Percentiles rank a stretch among this genome's conserved stretches.
phyloP scores from a whole-genome alignment of 768 basidiomycete genomes.

The Rhodotorula diobovata region DNA sequence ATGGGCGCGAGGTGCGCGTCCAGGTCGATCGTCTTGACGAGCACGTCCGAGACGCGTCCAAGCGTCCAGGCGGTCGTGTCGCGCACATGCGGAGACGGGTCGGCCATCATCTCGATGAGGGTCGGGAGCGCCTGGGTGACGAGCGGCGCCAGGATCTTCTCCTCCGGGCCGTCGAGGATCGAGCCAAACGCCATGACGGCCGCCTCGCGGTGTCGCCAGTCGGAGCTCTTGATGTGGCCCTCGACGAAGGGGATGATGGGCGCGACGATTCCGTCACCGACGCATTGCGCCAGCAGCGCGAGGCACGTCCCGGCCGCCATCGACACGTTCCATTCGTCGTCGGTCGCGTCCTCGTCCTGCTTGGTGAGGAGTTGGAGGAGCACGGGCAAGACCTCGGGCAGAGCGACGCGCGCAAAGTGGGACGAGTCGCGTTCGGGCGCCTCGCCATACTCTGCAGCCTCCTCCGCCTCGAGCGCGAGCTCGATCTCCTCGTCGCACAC shows the following conservation, averaged over 20 bases:
- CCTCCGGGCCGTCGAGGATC: slow-evolving; percentile 93
- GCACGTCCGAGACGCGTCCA: slow-evolving; percentile 84
- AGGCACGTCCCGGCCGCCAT: slow-evolving; percentile 96
- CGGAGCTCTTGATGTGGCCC: slow-evolving; percentile 79
- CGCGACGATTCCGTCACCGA: slow-evolving; percentile 82
- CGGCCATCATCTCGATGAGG: slow-evolving; percentile 78
- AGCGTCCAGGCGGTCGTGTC: slow-evolving; percentile 98
- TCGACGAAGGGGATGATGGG: slow-evolving; percentile 97
- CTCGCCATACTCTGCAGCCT: slow-evolving; percentile 87
- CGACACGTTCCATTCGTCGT: slow-evolving; percentile 97
- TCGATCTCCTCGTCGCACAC: slow-evolving; percentile 98
- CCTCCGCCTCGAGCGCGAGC: slow-evolving; percentile 80
- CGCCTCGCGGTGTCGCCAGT: slow-evolving; percentile 95
- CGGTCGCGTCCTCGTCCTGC: slow-evolving; percentile 94
- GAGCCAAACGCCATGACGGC: slow-evolving; percentile 98
- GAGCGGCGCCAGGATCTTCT: slow-evolving; percentile 75
- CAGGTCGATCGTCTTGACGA: slow-evolving; percentile 72
- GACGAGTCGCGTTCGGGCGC: slow-evolving; percentile 74
- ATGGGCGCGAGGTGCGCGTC: slow-evolving; percentile 81
- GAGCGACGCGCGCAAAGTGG: slow-evolving; percentile 87
- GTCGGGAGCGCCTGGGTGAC: slow-evolving; percentile 90
- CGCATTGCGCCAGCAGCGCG: slow-evolving; percentile 78
- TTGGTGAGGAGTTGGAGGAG: slow-evolving; percentile 78
- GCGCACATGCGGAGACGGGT: slow-evolving; percentile 76
- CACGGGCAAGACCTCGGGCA: slow-evolving; percentile 91